Conservation (phyloP, 139 green algal species). For the Micromonas commoda region DNA sequence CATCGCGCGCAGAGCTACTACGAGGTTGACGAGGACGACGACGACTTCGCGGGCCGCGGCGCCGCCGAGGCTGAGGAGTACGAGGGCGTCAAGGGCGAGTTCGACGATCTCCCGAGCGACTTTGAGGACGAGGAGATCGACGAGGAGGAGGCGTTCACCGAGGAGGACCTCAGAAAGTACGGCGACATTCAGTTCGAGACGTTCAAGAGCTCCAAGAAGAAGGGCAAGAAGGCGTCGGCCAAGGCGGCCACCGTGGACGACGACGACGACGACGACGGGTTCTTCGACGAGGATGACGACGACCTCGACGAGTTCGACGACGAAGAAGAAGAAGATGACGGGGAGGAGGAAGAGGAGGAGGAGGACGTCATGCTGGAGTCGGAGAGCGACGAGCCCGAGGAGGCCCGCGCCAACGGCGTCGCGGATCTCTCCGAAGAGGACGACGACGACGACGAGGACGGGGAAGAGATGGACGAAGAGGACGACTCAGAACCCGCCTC, state of each 20-base stretch:
- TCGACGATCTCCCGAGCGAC: background rate
- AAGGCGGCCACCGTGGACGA: conserved; percentile 42
- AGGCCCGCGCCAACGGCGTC: conserved; percentile 9
- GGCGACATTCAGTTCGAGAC: conserved; percentile 51
- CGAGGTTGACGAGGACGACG: conserved; percentile 3
- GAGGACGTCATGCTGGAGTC: conserved; percentile 17
- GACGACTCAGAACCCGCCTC: conserved; percentile 20
- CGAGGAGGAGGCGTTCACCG: conserved; percentile 84
- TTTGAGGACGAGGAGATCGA: conserved; percentile 92
- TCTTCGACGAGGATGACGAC: conserved; percentile 45
- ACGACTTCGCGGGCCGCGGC: background rate
- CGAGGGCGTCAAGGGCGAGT: background rate
- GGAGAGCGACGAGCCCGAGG: conserved; percentile 1
- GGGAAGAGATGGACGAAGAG: conserved; percentile 16
- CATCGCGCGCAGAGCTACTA: background rate
- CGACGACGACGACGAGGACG: conserved; percentile 6
- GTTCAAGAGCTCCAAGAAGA: conserved; percentile 13
- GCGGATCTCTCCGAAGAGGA: background rate
- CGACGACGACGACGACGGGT: conserved; percentile 38
- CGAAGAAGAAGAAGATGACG: conserved; percentile 29
- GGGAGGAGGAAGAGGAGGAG: conserved; percentile 27
- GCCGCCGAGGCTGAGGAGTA: background rate
- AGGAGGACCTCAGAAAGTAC: conserved; percentile 75
- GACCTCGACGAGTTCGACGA: conserved; percentile 38
- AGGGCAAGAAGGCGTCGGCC: conserved; percentile 4